These are phyloP conservation scores for Taxillus chinensis DNA, from an alignment of 164 flowering plant genomes.

Conservation along the genomic window DNA sequence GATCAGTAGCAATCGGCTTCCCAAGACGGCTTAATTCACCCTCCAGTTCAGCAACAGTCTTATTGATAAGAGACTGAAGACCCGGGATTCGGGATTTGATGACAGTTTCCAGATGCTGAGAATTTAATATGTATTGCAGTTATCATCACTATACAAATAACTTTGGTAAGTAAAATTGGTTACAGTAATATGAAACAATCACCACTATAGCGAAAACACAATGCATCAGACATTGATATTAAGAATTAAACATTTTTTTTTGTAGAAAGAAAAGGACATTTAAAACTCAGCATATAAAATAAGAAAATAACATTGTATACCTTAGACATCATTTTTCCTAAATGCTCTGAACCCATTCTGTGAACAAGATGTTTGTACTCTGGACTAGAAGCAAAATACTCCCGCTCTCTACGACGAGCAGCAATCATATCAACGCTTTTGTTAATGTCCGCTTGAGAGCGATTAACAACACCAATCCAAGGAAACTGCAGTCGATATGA, in stretches of 20 bases:
- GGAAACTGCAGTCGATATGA: constrained; percentile 65
- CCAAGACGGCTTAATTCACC: constrained; percentile 76
- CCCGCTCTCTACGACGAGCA: constrained; percentile 72
- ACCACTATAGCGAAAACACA: not conserved
- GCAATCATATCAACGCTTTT: constrained; percentile 86
- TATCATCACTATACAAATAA: not conserved
- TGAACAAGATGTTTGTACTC: constrained; percentile 62
- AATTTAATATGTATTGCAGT: constrained; percentile 3
- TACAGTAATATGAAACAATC: not conserved
- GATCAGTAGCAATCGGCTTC: constrained; percentile 72
- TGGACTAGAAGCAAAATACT: constrained; percentile 55
- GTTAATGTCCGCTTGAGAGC: constrained; percentile 84
- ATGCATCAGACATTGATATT: not conserved
- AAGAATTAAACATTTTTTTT: too few species aligned
- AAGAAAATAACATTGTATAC: constrained; percentile 18
- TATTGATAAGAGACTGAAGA: constrained; percentile 70
- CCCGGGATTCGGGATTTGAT: constrained; percentile 78
- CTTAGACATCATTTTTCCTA: constrained; percentile 77
- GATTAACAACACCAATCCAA: constrained; percentile 90
- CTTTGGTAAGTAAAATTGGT: too few species aligned
- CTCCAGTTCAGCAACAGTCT: constrained; percentile 68
- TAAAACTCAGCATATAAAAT: too few species aligned
- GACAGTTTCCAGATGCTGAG: constrained; percentile 77
- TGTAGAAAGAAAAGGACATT: too few species aligned
- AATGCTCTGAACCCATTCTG: constrained; percentile 84